Evolutionary conservation across 768 basidiomycete genomes (phyloP), one percentile per base, ranked within the genome.

Genomic region (Pulveroboletus ravenelii): DNA sequence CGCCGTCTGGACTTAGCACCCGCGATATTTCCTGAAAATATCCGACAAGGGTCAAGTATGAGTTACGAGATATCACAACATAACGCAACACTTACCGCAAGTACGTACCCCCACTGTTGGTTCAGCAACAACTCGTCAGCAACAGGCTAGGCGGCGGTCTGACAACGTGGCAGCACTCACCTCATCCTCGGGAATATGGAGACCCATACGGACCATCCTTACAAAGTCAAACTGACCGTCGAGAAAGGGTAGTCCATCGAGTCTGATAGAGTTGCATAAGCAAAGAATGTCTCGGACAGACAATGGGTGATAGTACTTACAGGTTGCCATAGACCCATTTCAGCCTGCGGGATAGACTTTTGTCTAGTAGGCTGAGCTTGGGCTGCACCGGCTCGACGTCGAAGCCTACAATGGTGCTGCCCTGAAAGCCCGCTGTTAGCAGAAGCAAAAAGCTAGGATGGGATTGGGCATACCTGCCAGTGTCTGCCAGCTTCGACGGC

Each of bases 141-240:
- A 45, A 56, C 48, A 31, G 17, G 54, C 29, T 25, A 20, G 40
- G 37, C 35, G 34, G 30, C 34, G 39, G 27, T 18, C 10, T 42
- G 48, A 42, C 29, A 41, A 41, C 32, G 30, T 29, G 47, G 27
- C 6, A 47, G n/a, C 13, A 44, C 72, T 48, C 47, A 78, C 84
- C 76, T 86, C 81, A 59, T 85, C 80, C 66, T 88, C 85, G 10
- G 87, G 85, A 32, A 88, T 78, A 18, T 78, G 83, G 6, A 87
- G 74, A 3, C 83, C 85, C 47, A 87, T 76, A 35, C 77, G 74
- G 31, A 74, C 76, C 58, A 87, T 78, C 43, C 84, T 75, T 9
- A 88, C 81, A 50, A 82, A 81, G 63, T 87, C 80, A 56, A 89
- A 89, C 50, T 75, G 66, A 30, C 73, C 66, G 0, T 75, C 59